Conservation (phyloP, 345 rosid genomes). For the Hevea brasiliensis region DNA sequence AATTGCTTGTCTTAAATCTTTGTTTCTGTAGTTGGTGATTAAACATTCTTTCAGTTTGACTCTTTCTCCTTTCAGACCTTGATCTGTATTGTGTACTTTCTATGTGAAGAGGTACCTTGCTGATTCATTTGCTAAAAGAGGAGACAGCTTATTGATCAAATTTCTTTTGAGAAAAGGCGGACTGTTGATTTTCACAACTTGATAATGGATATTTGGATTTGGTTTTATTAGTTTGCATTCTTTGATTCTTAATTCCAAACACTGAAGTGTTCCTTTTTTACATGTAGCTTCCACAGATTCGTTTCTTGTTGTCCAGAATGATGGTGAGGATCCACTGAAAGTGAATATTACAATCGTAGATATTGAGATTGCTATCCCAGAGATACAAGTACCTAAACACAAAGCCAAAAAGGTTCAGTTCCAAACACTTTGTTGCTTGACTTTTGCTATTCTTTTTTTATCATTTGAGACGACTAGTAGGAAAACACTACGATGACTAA, state of each 20-base stretch:
- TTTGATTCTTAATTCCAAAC: background rate
- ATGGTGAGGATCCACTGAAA: slow-evolving; percentile 27
- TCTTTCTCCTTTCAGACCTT: background rate
- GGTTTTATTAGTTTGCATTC: background rate
- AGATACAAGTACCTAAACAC: slow-evolving; percentile 19
- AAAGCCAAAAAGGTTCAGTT: slow-evolving; percentile 30
- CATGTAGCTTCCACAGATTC: slow-evolving; percentile 31
- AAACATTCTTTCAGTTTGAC: background rate
- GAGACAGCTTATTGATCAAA: background rate
- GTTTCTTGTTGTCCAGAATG: slow-evolving; percentile 37
- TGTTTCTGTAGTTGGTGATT: background rate
- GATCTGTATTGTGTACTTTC: background rate
- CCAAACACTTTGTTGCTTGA: background rate
- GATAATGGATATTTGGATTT: background rate
- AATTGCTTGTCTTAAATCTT: background rate
- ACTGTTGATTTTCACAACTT: background rate
- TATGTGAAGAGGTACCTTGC: background rate
- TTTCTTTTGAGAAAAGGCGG: background rate
- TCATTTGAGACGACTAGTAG: background rate
- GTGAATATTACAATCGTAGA: slow-evolving; percentile 23
- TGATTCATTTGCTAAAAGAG: background rate
- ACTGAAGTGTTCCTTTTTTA: slow-evolving; percentile 1
- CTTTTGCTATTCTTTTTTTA: background rate
- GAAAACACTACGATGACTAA: background rate
- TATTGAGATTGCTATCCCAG: background rate